Percentiles rank a stretch among this genome's conserved stretches.
These are phyloP conservation scores for Rubia tinctorum DNA, from an alignment of 305 asterid species.

Conservation along the genomic window DNA sequence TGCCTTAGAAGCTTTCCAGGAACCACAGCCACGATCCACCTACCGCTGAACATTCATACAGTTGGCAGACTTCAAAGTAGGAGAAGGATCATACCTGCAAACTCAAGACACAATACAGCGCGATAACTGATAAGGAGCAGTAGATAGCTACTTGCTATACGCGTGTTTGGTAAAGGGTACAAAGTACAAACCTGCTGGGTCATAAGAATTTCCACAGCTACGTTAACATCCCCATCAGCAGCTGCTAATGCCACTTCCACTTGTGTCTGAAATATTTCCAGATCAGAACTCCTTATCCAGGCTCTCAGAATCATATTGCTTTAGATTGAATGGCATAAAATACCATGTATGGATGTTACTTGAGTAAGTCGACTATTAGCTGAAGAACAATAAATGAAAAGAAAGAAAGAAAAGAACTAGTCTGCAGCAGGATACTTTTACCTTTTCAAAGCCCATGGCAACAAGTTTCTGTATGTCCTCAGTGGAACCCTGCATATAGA, in stretches of 20 bases:
- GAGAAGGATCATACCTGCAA: slow-evolving; percentile 9
- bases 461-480: slow-evolving; percentile 77
- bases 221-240: slow-evolving; percentile 81
- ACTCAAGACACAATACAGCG: background rate
- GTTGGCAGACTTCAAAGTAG: background rate
- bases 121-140: background rate
- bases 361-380: background rate
- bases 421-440: slow-evolving; percentile 15
- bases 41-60: background rate
- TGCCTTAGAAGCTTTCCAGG: background rate
- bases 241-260: slow-evolving; percentile 95
- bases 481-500: slow-evolving; percentile 50
- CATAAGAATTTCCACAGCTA: slow-evolving; percentile 91
- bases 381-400: background rate
- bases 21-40: background rate
- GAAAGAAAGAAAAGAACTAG: background rate
- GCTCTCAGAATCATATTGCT: background rate
- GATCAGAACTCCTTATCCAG: slow-evolving; percentile 6
- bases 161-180: background rate
- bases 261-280: slow-evolving; percentile 58
- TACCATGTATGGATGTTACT: background rate
- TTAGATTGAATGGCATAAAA: background rate
- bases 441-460: slow-evolving; percentile 97
- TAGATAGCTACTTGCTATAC: background rate
- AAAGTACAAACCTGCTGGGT: slow-evolving; percentile 66